phyloP scores from a whole-genome alignment of 2,329 filamentous ascomycete species.

The Fusarium avenaceum region DNA sequence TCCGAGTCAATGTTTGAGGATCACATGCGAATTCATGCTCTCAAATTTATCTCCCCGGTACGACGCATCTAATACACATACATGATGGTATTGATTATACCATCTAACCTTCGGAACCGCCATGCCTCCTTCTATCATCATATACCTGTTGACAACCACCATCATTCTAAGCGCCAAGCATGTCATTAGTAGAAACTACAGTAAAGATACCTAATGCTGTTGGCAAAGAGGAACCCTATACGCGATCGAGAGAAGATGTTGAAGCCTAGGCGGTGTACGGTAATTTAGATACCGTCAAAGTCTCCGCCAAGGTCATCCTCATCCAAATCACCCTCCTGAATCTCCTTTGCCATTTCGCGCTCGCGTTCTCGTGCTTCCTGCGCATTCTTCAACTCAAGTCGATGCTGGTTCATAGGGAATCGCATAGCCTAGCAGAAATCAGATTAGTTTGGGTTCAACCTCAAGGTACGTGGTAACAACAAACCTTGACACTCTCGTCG shows the following conservation, averaged over 20 bases:
- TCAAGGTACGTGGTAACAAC: conserved; percentile 6
- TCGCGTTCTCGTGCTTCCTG: conserved; percentile 98
- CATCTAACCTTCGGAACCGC: conserved; percentile 19
- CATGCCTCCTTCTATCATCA: conserved; percentile 37
- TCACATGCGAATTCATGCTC: conserved; percentile 22
- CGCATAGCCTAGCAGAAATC: conserved; percentile 81
- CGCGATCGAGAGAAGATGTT: conserved; percentile 25
- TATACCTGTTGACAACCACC: conserved; percentile 28
- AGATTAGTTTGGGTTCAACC: conserved; percentile 33
- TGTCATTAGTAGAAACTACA: conserved; percentile 42
- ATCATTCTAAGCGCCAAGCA: conserved; percentile 27
- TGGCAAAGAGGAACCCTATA: conserved; percentile 22
- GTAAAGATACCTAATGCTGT: conserved; percentile 26
- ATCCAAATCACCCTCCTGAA: conserved; percentile 96
- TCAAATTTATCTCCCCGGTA: conserved; percentile 27
- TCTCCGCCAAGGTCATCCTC: conserved; percentile 96
- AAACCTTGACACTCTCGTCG: conserved; percentile 96
- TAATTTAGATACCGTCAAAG: conserved; percentile 89
- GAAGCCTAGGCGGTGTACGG: conserved; percentile 28
- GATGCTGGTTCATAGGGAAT: conserved; percentile 99
- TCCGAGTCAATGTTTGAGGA: neutral
- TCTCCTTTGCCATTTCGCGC: conserved; percentile 97
- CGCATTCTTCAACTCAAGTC: conserved; percentile 95
- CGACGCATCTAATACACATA: conserved; percentile 50
- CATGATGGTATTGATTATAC: conserved; percentile 32